Percentiles rank a stretch among this genome's conserved stretches.
These are phyloP conservation scores for Geranium incanum DNA, from an alignment of 441 rosid genomes.

Conservation along the genomic window DNA sequence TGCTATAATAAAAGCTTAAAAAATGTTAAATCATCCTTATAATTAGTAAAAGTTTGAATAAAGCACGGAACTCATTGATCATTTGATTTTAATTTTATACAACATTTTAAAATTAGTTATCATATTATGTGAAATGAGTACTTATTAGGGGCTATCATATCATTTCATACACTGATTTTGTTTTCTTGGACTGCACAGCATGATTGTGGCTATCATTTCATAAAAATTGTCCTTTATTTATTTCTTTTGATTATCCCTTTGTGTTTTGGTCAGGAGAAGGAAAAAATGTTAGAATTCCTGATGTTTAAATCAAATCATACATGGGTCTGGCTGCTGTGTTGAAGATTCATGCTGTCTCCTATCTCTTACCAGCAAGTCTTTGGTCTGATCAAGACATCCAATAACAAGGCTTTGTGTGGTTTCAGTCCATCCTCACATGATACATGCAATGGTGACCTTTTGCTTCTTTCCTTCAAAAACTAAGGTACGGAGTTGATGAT, in stretches of 20 bases:
- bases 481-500: neutral
- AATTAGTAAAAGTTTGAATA: no score
- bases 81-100: no score
- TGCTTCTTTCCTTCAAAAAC: conserved; percentile 3
- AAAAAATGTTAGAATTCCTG: neutral
- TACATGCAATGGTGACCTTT: neutral
- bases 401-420: neutral
- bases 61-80: no score
- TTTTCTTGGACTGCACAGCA: neutral
- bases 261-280: neutral
- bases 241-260: neutral
- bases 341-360: conserved; percentile 4
- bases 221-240: neutral
- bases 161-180: neutral
- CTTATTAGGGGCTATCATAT: neutral
- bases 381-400: conserved; percentile 2
- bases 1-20: no score
- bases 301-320: neutral
- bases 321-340: neutral
- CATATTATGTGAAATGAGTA: neutral
- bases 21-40: no score
- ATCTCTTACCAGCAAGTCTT: neutral
- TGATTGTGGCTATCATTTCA: neutral
- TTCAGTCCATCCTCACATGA: neutral
- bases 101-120: no score